These are phyloP conservation scores for Raffaelea deltoideospora DNA, from an alignment of 2,329 filamentous ascomycete species.

Conservation along the genomic window DNA sequence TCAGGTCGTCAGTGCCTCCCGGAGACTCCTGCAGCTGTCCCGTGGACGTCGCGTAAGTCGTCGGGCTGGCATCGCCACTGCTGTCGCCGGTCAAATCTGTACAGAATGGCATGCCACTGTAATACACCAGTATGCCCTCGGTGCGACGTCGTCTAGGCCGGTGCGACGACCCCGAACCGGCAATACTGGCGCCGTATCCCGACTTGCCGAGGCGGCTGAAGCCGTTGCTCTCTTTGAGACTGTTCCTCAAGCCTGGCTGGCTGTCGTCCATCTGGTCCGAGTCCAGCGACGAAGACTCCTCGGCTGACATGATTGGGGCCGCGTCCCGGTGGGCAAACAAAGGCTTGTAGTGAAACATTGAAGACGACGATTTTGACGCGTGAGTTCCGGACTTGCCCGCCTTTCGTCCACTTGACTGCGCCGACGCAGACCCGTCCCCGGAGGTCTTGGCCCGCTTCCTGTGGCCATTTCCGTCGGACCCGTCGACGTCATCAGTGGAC, in stretches of 20 bases:
- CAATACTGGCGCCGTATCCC: slow-evolving; percentile 30
- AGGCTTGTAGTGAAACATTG: slow-evolving; percentile 51
- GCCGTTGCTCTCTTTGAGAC: slow-evolving; percentile 21
- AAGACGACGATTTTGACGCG: slow-evolving; percentile 23
- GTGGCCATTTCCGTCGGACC: slow-evolving; percentile 24
- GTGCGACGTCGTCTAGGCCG: slow-evolving; percentile 41
- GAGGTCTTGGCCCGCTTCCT: slow-evolving; percentile 31
- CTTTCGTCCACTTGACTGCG: slow-evolving; percentile 20
- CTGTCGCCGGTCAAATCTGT: slow-evolving; percentile 60
- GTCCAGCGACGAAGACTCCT: slow-evolving; percentile 21
- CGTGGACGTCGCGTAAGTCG: slow-evolving; percentile 33
- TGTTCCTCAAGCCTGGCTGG: slow-evolving; percentile 3
- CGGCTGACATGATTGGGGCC: slow-evolving; percentile 29
- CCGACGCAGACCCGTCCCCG: slow-evolving; percentile 19
- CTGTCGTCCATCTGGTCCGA: slow-evolving; percentile 34
- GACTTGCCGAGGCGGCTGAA: slow-evolving; percentile 30
- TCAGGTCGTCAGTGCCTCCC: not conserved
- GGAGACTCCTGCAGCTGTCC: slow-evolving; percentile 18
- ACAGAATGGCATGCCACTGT: slow-evolving; percentile 65
- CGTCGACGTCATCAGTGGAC: slow-evolving; percentile 30
- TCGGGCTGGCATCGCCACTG: slow-evolving; percentile 26
- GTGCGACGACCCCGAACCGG: slow-evolving; percentile 28
- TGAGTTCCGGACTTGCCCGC: slow-evolving; percentile 24
- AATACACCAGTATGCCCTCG: slow-evolving; percentile 71
- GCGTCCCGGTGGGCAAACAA: slow-evolving; percentile 39